Evolutionary conservation across 495 filamentous ascomycete genomes (phyloP).

Genomic region (Xylaria scruposa): DNA sequence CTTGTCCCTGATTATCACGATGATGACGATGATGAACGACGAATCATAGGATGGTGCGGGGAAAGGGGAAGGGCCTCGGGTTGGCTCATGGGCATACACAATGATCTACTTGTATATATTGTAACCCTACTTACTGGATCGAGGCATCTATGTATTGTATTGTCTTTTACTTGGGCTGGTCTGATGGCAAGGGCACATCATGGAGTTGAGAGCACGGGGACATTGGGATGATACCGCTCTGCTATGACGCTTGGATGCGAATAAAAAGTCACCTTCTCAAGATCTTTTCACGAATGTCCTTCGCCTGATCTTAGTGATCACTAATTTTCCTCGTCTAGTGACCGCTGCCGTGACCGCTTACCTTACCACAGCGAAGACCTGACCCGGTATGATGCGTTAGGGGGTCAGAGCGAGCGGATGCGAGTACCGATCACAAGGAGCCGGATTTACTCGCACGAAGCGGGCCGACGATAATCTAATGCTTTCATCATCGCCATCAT

Average conservation of each 20-base stretch:
- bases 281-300: not conserved
- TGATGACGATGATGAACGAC: constrained; percentile 21
- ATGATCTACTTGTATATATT: constrained; percentile 18
- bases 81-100: constrained; percentile 2
- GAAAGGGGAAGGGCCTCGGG: not conserved
- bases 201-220: constrained; percentile 12
- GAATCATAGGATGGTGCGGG: not conserved
- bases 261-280: constrained; percentile 2
- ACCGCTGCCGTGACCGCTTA: not conserved
- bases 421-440: constrained; percentile 9
- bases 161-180: constrained; percentile 7
- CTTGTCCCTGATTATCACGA: constrained; percentile 21
- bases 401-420: not conserved
- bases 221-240: constrained; percentile 5
- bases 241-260: not conserved
- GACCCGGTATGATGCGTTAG: not conserved
- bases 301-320: not conserved
- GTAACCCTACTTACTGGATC: constrained; percentile 13
- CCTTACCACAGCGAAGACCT: not conserved
- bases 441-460: constrained; percentile 3
- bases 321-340: not conserved
- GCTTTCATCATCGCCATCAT: not conserved
- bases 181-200: not conserved
- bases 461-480: constrained; percentile 20
- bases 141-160: constrained; percentile 15